Evolutionary conservation across 306 rosid species (phyloP), one percentile per base, ranked within the genome.

Genomic region (Acmispon strigosus): DNA sequence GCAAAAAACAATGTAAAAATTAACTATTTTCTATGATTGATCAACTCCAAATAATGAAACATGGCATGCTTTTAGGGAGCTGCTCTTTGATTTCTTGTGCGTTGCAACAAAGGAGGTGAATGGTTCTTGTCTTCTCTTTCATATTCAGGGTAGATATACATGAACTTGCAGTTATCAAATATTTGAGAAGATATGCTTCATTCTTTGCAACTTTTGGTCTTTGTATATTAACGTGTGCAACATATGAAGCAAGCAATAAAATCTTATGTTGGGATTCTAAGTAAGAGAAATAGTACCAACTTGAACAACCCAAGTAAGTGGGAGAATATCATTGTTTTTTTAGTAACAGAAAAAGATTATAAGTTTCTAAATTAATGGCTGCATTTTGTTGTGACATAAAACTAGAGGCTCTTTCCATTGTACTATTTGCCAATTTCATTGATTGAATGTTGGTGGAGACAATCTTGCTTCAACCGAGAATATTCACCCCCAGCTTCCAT

Each of bases 181-280:
- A 45, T 52, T 9, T 67, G 61, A 73, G 14, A 17, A 14, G 60
- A 73, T 60, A 49, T 29, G 65, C 32, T 59, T 20, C 63, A 37
- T 15, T 57, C 12, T 12, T 62, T 42, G 22, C 18, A 54, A 70
- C 36, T 53, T 53, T 32, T 34, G 20, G 58, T n/a, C 41, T 37
- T 16, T 37, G 29, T 53, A 32, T 56, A 72, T 56, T 64, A 3
- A 0, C 36, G 12, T 52, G 15, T 4, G 24, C 61, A 61, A 43
- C 22, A 66, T 73, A 10, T 43, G 51, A 52, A 79, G 72, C 50
- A 60, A 73, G 56, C 76, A 68, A 36, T 14, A 52, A 73, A 60
- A 79, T 79, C 79, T 74, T 74, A 52, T 74, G 53, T 45, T 74
- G 73, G 72, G 76, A 67, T 73, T 60, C 6, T 70, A 70, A 67